Evolutionary conservation across 345 rosid species (phyloP), one percentile per base, ranked within the genome.

Genomic region (Citrus australasica): DNA sequence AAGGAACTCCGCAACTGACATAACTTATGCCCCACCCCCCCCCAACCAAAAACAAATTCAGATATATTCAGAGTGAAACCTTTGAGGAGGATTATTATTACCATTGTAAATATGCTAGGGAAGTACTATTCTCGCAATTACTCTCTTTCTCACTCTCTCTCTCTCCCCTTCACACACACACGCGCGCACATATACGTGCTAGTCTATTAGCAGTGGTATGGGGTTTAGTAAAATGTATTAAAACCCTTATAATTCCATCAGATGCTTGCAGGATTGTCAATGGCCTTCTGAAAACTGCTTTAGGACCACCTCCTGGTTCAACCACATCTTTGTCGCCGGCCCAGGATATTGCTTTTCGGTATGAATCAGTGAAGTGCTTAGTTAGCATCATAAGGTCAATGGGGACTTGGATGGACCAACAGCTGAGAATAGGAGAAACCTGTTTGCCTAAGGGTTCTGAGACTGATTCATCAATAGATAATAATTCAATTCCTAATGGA

Each of bases 221-320:
- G 59, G 24, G 67, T 75, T 76, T 76, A 74, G 32, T 74, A 79
- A 80, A 83, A 82, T 85, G 86, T 87, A 92, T 91, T 92, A 87
- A 92, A 91, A 83, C 93, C 89, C 92, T 92, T 89, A 91, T 95
- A 91, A 92, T 90, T 89, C 90, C 86, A 84, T 95, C 95, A 95
- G 95, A 91, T 91, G 82, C 89, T 93, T 88, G 90, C 99, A 95
- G 99, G 98, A 91, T 89, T 86, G 99, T 93, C 80, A 95, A 91
- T 79, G 98, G 99, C 74, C 97, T 95, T 81, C 88, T 90, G 68
- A 95, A 95, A 90, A 93, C 98, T 75, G 97, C 98, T 80, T 86
- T 93, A 53, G 98, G 99, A 82, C 98, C 98, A 6, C 91, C 99
- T 46, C 83, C 96, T 86, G 98, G 99, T 85, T 92, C 93, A 72